Evolutionary conservation across 768 basidiomycete species (phyloP).

Genomic region (Krasilnikovozyma curviuscula): DNA sequence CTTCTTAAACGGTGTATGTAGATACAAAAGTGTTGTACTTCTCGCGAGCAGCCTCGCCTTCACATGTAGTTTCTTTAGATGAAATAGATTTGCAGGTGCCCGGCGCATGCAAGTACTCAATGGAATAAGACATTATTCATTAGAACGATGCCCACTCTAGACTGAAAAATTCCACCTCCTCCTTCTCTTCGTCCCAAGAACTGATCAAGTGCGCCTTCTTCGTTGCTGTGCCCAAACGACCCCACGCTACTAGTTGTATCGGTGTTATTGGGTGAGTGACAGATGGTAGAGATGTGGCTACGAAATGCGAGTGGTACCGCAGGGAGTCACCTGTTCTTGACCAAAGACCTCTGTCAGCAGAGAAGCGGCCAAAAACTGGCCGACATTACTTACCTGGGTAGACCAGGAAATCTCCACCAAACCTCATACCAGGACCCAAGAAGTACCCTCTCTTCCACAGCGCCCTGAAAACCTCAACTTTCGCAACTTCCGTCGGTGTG

Average conservation of each 20-base stretch:
- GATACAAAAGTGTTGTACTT: too few species aligned
- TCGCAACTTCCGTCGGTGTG: conserved; percentile 45
- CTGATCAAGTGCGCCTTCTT: conserved; percentile 90
- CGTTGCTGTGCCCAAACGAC: conserved; percentile 84
- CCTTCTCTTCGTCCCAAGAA: conserved; percentile 48
- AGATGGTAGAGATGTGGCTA: conserved; percentile 55
- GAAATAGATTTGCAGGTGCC: too few species aligned
- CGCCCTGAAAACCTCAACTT: conserved; percentile 58
- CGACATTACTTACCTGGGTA: conserved; percentile 58
- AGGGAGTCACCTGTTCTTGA: conserved; percentile 57
- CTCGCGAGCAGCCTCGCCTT: too few species aligned
- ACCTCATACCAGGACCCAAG: conserved; percentile 77
- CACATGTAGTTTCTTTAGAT: too few species aligned
- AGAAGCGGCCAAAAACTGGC: background rate
- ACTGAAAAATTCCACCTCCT: conserved; percentile 24
- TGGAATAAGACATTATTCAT: too few species aligned
- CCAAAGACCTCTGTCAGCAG: background rate
- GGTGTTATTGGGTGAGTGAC: conserved; percentile 42
- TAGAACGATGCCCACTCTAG: conserved; percentile 29
- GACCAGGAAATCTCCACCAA: conserved; percentile 88
- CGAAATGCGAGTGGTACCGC: conserved; percentile 92
- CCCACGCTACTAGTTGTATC: conserved; percentile 90
- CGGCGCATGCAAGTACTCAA: too few species aligned
- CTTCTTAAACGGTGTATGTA: too few species aligned
- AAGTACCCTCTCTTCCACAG: conserved; percentile 69